phyloP scores from a whole-genome alignment of 1,284 basidiomycete species.

The Porogramme epimiltina region DNA sequence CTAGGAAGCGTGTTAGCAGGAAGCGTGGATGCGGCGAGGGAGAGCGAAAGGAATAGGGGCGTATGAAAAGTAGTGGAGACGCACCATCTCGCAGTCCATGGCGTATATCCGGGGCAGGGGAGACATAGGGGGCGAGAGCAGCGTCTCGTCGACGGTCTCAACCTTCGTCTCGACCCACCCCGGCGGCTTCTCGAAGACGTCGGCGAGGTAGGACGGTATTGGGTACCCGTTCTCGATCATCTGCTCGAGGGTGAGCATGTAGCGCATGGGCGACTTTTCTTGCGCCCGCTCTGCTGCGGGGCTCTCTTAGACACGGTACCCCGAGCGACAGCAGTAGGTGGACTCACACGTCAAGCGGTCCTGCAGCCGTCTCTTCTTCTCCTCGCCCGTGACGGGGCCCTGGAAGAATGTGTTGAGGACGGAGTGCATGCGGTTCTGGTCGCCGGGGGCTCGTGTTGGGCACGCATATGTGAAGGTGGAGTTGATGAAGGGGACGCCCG shows the following conservation, averaged over 20 bases:
- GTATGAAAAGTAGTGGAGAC: slow-evolving; percentile 18
- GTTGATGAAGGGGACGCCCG: slow-evolving; percentile 70
- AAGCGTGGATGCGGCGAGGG: too few relatives aligned
- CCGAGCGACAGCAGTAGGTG: not conserved
- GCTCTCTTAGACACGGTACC: not conserved
- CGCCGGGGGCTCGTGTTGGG: slow-evolving; percentile 89
- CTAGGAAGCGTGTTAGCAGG: too few relatives aligned
- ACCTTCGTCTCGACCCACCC: slow-evolving; percentile 80
- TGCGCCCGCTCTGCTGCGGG: slow-evolving; percentile 57
- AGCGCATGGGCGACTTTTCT: slow-evolving; percentile 65
- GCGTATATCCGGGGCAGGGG: slow-evolving; percentile 54
- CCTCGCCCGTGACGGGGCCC: slow-evolving; percentile 74
- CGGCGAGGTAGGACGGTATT: slow-evolving; percentile 77
- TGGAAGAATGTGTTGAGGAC: slow-evolving; percentile 82
- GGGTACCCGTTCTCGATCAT: slow-evolving; percentile 93
- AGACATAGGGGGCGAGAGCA: slow-evolving; percentile 27
- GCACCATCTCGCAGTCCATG: slow-evolving; percentile 94
- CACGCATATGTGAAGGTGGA: slow-evolving; percentile 89
- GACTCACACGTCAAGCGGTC: slow-evolving; percentile 57
- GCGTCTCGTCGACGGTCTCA: slow-evolving; percentile 25
- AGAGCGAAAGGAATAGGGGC: not conserved
- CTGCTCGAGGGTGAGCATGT: slow-evolving; percentile 76
- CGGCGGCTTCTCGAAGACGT: slow-evolving; percentile 61
- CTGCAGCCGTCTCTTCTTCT: slow-evolving; percentile 68
- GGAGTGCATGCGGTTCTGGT: slow-evolving; percentile 82